phyloP scores from a whole-genome alignment of 805 yeast species.

The Candida stauntonica region DNA sequence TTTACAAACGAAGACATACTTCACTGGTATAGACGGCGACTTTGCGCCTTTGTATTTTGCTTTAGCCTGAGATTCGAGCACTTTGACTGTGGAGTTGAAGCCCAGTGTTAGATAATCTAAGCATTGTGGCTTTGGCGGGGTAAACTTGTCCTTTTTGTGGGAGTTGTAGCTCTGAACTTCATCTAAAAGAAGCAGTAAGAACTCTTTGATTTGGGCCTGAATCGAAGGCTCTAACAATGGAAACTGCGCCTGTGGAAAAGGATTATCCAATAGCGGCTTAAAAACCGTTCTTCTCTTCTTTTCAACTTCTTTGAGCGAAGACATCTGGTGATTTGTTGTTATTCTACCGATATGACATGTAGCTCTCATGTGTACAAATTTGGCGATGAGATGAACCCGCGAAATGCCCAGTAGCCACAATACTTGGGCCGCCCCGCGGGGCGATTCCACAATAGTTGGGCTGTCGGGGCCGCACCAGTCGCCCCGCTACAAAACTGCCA shows the following conservation, averaged over 20 bases:
- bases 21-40: too few relatives aligned
- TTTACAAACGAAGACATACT: conserved; percentile 54
- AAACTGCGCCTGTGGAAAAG: conserved; percentile 48
- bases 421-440: too few relatives aligned
- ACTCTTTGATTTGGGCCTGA: conserved; percentile 36
- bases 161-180: conserved; percentile 25
- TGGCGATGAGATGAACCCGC: too few relatives aligned
- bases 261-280: conserved; percentile 62
- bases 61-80: conserved; percentile 41
- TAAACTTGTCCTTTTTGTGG: conserved; percentile 8
- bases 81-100: conserved; percentile 50
- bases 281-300: conserved; percentile 50
- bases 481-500: too few relatives aligned
- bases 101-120: conserved; percentile 36
- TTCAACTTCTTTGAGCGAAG: conserved; percentile 46
- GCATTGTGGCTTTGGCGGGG: conserved; percentile 14
- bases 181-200: conserved; percentile 31
- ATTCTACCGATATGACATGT: too few relatives aligned
- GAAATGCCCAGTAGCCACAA: too few relatives aligned
- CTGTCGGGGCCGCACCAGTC: too few relatives aligned
- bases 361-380: too few relatives aligned
- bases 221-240: conserved; percentile 38
- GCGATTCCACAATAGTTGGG: too few relatives aligned
- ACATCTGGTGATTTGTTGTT: conserved; percentile 1
- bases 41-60: background rate